Percentiles rank a stretch among this genome's conserved stretches.
Conservation (phyloP, 257 asterid genomes). For the Scutellaria minor region DNA sequence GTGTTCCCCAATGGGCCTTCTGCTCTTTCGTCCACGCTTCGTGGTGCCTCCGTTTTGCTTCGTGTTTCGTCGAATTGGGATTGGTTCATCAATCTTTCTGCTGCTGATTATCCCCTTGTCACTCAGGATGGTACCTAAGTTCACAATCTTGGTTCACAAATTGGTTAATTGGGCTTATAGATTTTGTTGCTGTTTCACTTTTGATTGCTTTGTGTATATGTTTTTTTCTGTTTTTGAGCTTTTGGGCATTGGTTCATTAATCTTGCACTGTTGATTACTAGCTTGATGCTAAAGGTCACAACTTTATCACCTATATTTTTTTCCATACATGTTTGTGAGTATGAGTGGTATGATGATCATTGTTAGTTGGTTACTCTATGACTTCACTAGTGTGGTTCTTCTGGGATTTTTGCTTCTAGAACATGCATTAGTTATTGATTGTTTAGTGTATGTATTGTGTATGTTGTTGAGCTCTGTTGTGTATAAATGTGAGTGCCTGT, state of each 20-base stretch:
- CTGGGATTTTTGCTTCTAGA: slow-evolving; percentile 1
- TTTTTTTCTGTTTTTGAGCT: slow-evolving; percentile 23
- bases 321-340: background rate
- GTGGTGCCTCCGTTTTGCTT: slow-evolving; percentile 77
- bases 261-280: slow-evolving; percentile 51
- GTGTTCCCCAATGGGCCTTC: slow-evolving; percentile 72
- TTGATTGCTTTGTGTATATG: slow-evolving; percentile 3
- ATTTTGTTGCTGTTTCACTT: background rate
- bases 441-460: background rate
- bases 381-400: slow-evolving; percentile 7
- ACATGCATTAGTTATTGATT: background rate
- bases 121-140: slow-evolving; percentile 79
- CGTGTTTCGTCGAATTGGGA: slow-evolving; percentile 71
- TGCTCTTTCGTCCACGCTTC: slow-evolving; percentile 69
- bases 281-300: slow-evolving; percentile 61
- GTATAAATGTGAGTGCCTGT: background rate
- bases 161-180: background rate
- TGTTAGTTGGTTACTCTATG: background rate
- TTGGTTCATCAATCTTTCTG: slow-evolving; percentile 86
- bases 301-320: background rate
- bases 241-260: slow-evolving; percentile 1
- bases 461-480: slow-evolving; percentile 9
- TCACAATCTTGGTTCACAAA: background rate
- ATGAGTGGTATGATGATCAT: background rate
- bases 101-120: slow-evolving; percentile 79